Evolutionary conservation across 768 basidiomycete genomes (phyloP), one percentile per base, ranked within the genome.

Genomic region (Collybia sordida): DNA sequence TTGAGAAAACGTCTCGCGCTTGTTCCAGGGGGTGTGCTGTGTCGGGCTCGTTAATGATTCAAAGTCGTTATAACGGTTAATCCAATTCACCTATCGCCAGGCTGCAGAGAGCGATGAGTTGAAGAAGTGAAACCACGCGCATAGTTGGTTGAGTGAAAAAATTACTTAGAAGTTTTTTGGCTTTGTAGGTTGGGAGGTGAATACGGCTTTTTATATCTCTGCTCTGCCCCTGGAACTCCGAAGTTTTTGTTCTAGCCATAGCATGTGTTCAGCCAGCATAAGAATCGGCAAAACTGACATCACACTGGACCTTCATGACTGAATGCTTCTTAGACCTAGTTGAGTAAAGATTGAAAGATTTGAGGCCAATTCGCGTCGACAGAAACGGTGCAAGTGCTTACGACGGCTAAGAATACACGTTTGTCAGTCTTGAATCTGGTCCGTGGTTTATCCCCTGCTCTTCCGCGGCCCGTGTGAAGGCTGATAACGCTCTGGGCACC

Each of bases 361-460:
- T 31, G 31, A 31, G 31, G 31, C 3, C 14, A 31, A 31, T 4
- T 31, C 31, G 31, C 31, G 31, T 31, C 31, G 31, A 31, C 31
- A 31, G 31, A 31, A 31, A 31, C 11, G 9, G 31, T 12, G 31
- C 31, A 14, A 31, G 11, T 45, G 42, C 21, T 18, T 34, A 39
- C 24, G 19, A 49, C 22, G 36, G 34, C 47, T 43, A 38, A 36
- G 48, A 48, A 51, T 43, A 48, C 43, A 51, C 34, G 34, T 34
- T 24, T 42, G 41, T 53, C 49, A 50, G 43, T 42, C 24, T 36
- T 15, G 23, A 15, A 17, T 37, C 28, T 40, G 34, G 25, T 41
- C 59, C 59, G 56, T 48, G 28, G 45, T 60, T 60, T 55, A 53
- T 55, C 59, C 59, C 35, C 44, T 44, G 49, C 56, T 58, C 39